Evolutionary conservation across 768 basidiomycete genomes (phyloP), one percentile per base, ranked within the genome.

Genomic region (Rhizopogon vinicolor): DNA sequence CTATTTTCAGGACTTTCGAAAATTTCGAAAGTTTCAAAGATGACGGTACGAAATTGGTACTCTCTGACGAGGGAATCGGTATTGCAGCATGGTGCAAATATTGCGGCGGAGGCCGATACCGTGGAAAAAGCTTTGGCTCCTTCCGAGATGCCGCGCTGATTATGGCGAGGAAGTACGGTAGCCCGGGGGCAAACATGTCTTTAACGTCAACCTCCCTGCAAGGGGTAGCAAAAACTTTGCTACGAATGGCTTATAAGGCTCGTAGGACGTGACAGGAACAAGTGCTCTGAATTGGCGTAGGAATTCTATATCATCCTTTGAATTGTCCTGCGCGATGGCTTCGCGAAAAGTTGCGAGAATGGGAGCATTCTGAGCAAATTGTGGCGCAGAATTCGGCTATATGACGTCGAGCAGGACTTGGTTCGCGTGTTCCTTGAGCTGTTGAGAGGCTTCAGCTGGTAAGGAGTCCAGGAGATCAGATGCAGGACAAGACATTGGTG

Each of bases 161-260:
- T 16, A 54, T 12, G 1, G 45, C 54, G 0, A 65, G 14, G 42
- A 41, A 51, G 18, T 51, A 42, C 2, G 64, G 63, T 6, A 65
- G 33, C 18, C 63, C 64, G 2, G 63, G 64, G 9, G 63, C 42
- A 50, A 65, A 52, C 52, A 65, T 42, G 35, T 65, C 29, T 28
- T 10, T 14, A 35, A 65, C 57, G 2, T 65, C 57, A 22, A 41
- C 44, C 29, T 65, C 58, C 33, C 56, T 65, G 57, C 64, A 65
- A 18, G 60, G 64, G 2, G 6, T 29, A 13, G 3, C 45, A 18
- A 60, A 28, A 65, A 65, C 28, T 55, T 65, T 2, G 39, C 45
- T 1, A 57, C 14, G 25, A 59, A 65, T 1, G 61, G 61, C 25
- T 53, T 44, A 29, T 64, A 64, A 7, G 48, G 39, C 5, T 57